Base-by-base conservation (phyloP, 2,329 filamentous ascomycete species). In the Cladophialophora bantiana region DNA sequence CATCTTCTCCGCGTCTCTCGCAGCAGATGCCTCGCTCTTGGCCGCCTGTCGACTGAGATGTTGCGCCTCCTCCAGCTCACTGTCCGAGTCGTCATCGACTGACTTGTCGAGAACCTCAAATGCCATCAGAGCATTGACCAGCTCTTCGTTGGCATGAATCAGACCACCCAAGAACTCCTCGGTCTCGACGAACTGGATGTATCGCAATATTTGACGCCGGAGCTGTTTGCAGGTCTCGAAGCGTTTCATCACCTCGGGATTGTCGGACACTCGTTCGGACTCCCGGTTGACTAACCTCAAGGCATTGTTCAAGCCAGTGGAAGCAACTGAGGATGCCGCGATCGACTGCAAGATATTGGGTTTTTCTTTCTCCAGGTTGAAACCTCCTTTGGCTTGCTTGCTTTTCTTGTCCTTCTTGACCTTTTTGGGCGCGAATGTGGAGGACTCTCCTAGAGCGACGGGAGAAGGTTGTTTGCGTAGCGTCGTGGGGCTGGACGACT, bases 281-380 rank as follows among this genome's bases (percentile, higher is more conserved):
- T 98, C 95, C 67, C 95, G 89, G 77, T 98, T 97, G 80, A 97
- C 94, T 62, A 90, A 88, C 77, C 95, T 93, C 42, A 99, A 83
- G 0, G 90, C 88, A 75, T 99, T 98, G 75, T 90, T 85, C 45
- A 99, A 83, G 76, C 96, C 97, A 0, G 92, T 97, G n/a, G 93
- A 90, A 3, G 93, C 92, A 45, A 98, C 91, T 0, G 92, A 94
- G 0, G 94, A 88, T 55, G 94, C 92, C 2, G 94, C 95, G 70
- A 99, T 93, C n/a, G 90, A 88, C 68, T 90, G 88, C 71, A 97
- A 90, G 82, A 99, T 93, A 67, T 90, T 85, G 0, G 91, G 91
- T 77, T 94, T 94, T 78, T 98, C 95, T 45, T 88, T 90, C 73
- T 96, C 92, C 0, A 98, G 83, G 75, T 91, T 92, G 82, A 98